phyloP scores from a whole-genome alignment of 2,329 filamentous ascomycete genomes.

The Chaetomiaceae sp. region DNA sequence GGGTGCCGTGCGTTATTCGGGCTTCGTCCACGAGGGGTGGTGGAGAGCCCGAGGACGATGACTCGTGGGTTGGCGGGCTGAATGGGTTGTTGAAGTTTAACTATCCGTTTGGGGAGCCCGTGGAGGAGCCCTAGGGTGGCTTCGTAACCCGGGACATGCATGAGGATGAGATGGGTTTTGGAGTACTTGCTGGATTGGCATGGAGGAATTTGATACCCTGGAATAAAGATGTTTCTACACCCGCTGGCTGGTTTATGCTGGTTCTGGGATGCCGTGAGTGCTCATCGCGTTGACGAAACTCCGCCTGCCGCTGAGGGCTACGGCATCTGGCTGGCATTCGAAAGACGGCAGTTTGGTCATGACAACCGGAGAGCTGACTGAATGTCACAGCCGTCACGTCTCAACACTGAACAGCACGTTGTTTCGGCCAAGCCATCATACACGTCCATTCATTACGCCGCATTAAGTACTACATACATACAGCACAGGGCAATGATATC shows the following conservation, averaged over 20 bases:
- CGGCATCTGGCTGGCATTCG: too few relatives aligned
- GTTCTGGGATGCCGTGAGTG: not conserved
- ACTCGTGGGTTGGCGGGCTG: slow-evolving; percentile 93
- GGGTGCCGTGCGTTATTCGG: slow-evolving; percentile 87
- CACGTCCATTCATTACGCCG: not conserved
- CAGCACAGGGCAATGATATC: too few relatives aligned
- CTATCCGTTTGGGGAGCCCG: slow-evolving; percentile 79
- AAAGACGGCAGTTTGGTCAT: too few relatives aligned
- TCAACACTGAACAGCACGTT: too few relatives aligned
- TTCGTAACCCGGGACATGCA: too few relatives aligned
- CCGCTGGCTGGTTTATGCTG: not conserved
- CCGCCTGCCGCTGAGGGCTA: too few relatives aligned
- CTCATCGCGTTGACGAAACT: not conserved
- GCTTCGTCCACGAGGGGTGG: slow-evolving; percentile 44
- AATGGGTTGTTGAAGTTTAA: slow-evolving; percentile 97
- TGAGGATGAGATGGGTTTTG: not conserved
- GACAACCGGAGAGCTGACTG: too few relatives aligned
- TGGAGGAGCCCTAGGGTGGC: slow-evolving; percentile 9
- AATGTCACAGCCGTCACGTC: too few relatives aligned
- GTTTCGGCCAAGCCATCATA: not conserved
- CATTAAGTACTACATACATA: not conserved
- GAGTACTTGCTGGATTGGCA: not conserved
- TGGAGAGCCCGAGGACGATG: slow-evolving; percentile 59
- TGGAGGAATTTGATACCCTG: slow-evolving; percentile 9
- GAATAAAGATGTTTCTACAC: not conserved